These are phyloP conservation scores for Bacterosira constricta DNA, from an alignment of 108 stramenopile genomes.

Conservation along the genomic window DNA sequence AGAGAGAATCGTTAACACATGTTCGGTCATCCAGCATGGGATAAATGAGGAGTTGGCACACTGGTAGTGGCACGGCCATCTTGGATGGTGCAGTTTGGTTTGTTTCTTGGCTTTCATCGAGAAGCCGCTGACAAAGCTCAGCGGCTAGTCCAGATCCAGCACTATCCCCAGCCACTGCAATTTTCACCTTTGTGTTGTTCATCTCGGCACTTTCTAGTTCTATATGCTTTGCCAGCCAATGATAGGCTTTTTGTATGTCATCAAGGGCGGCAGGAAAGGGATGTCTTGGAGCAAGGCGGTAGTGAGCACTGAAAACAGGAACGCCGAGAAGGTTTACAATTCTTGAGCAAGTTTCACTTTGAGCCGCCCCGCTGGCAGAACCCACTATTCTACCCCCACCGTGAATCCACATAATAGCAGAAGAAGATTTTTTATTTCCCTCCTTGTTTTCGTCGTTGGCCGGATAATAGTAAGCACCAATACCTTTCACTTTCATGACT, in stretches of 20 bases:
- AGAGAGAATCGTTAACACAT: constrained; percentile 3
- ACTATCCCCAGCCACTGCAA: constrained; percentile 31
- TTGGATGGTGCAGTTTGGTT: not conserved
- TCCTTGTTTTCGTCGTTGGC: not conserved
- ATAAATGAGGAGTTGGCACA: constrained; percentile 24
- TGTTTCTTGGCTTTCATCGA: constrained; percentile 13
- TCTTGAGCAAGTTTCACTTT: not conserved
- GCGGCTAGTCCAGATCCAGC: constrained; percentile 43
- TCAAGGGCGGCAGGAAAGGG: constrained; percentile 41
- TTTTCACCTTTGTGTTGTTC: not conserved
- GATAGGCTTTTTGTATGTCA: constrained; percentile 22
- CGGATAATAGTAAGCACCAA: not conserved
- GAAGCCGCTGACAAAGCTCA: constrained; percentile 34
- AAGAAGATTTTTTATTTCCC: too few species aligned
- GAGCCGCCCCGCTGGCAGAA: not conserved
- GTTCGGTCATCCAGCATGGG: constrained; percentile 49
- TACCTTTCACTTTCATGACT: not conserved
- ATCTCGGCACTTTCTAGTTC: not conserved
- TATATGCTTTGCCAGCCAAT: constrained; percentile 16
- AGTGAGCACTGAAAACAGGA: constrained; percentile 16
- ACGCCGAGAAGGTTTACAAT: constrained; percentile 3
- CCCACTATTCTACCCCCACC: constrained; percentile 24
- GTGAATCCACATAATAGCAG: constrained; percentile 19
- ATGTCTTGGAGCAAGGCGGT: constrained; percentile 26
- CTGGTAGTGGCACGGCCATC: constrained; percentile 18